Conservation (phyloP, 208 protist species). For the Leishmania martiniquensis region DNA sequence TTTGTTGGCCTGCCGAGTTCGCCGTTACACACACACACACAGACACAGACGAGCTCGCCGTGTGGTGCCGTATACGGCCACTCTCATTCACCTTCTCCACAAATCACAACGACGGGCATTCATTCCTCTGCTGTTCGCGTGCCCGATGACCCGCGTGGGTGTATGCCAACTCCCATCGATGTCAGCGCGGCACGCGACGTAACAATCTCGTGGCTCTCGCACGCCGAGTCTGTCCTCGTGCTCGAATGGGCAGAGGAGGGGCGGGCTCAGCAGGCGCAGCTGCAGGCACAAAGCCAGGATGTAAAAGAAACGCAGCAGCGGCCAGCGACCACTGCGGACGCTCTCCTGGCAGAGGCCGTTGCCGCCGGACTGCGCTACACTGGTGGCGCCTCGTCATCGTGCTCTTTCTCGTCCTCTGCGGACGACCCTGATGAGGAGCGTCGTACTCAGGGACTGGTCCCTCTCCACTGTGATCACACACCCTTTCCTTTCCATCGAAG, state of each 20-base stretch:
- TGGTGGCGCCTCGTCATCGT: background rate
- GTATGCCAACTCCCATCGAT: constrained; percentile 34
- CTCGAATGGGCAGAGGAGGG: constrained; percentile 21
- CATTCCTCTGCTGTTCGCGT: constrained; percentile 33
- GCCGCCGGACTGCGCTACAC: constrained; percentile 8
- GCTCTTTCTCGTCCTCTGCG: background rate
- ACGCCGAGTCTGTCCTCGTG: constrained; percentile 28
- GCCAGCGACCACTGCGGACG: background rate
- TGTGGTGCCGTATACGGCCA: background rate
- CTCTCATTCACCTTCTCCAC: background rate
- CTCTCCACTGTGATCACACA: constrained; percentile 28
- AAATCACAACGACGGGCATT: constrained; percentile 34
- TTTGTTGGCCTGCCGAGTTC: background rate
- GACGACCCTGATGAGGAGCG: constrained; percentile 12
- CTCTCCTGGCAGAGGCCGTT: constrained; percentile 3
- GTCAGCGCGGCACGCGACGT: constrained; percentile 32
- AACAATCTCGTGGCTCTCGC: constrained; percentile 35
- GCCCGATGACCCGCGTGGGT: constrained; percentile 29
- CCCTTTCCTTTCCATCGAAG: constrained; percentile 34
- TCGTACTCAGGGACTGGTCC: constrained; percentile 24
- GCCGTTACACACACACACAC: background rate
- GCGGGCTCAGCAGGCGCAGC: constrained; percentile 8
- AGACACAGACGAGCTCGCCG: background rate
- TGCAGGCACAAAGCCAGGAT: background rate
- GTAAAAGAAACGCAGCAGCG: background rate